Base-by-base conservation (phyloP, 768 basidiomycete species). In the Mycena olivaceomarginata region DNA sequence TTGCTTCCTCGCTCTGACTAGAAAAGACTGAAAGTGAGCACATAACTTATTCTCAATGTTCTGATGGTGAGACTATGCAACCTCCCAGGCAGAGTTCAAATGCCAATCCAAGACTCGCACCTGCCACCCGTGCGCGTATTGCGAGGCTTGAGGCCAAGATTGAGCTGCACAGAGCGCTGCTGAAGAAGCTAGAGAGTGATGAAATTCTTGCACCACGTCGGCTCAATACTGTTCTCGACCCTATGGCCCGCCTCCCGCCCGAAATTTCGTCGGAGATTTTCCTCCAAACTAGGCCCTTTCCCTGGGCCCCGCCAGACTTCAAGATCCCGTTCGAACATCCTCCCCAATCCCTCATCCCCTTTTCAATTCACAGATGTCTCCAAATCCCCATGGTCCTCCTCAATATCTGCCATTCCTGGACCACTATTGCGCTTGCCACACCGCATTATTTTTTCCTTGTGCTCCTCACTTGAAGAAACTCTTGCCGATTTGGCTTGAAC, bases 181-280 rank as follows among this genome's bases (percentile, higher is more conserved):
- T 64, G 22, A 64, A 45, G 63, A 22, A 12, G 4, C 41, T 45
- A 7, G 41, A 18, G 41, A 2, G 18, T 2, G 63, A 64, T 1
- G 45, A 15, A 64, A 22, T 20, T 13, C 11, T 43, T n/a, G 63
- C 25, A 12, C 63, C 43, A 22, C 41, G 41, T 11, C n/a, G 41
- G 41, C 63, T 64, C 4, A 64, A 64, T n/a, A 0, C n/a, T 2
- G n/a, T 25, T 6, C 41, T 64, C n/a, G 63, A 64, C 25, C 63
- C 63, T 5, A 11, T 64, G 41, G 63, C n/a, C 13, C 63, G 63
- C 63, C 41, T 64, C 5, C 63, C 63, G 5, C 9, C n/a, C 41
- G 63, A 64, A 45, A 43, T 64, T 20, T 64, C 63, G 6, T 64
- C 63, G 8, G 63, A 64, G 12, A 64, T 64, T 43, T 45, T 64